Base-by-base conservation (phyloP, 176 grass and related monocot genomes). In the Bothriochloa decipiens region DNA sequence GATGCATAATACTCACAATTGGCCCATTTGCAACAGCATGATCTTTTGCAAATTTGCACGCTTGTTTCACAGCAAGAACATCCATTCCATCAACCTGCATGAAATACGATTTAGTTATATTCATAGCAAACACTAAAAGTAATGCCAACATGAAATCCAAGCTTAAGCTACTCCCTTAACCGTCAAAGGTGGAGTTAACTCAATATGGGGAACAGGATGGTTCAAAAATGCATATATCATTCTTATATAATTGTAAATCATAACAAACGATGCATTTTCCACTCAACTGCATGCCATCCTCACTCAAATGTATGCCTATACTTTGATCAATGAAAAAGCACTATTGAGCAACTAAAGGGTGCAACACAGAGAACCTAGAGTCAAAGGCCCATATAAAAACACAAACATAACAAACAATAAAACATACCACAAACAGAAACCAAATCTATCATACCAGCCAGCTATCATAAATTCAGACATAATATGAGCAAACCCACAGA, bases 11-110 rank as follows among this genome's bases (percentile, higher is more conserved):
- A 92, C 96, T 98, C 63, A 98, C 93, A 88, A 98, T 91, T 69
- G 96, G 96, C 6, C 92, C 93, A 78, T 95, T 98, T 3, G 85
- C 89, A 33, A 98, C 79, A 89, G 89, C 93, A 43, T 95, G 32
- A 39, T 95, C 96, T 77, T 98, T 98, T n/a, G 91, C 96, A 49
- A 98, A 98, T 76, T 32, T 90, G 89, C 96, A 98, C 3, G 96
- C 96, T 77, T 98, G 96, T 69, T 95, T 98, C 83, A 98, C 96
- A 85, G 96, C 96, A 82, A 98, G 85, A 82, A 87, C 93, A 87
- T 95, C 92, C 96, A 98, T 98, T 90, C 93, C 96, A 68, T 98
- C 96, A 20, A 98, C 96, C 96, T 98, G 53, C 85, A 79, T 11
- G 42, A 50, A 39, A 67, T 8, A 83, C 3, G 43, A 28, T 40